phyloP scores from a whole-genome alignment of 306 rosid genomes.

The Crotalaria pallida region DNA sequence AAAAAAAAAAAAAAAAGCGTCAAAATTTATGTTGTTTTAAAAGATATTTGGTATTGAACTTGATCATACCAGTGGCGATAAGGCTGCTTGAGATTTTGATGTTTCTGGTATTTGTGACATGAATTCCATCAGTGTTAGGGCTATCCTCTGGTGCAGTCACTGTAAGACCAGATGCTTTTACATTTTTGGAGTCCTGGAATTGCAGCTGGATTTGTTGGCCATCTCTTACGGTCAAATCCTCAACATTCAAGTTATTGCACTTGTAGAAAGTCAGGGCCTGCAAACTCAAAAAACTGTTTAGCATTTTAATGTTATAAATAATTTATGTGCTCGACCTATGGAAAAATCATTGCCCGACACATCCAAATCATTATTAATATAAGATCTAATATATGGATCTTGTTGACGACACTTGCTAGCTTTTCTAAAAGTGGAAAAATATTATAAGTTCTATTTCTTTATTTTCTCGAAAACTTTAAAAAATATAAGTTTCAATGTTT shows the following conservation, averaged over 20 bases:
- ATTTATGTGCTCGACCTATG: too few species aligned
- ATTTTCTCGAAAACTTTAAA: too few species aligned
- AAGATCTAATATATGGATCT: too few species aligned
- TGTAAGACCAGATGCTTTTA: slow-evolving; percentile 36
- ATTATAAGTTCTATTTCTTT: too few species aligned
- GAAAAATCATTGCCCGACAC: too few species aligned
- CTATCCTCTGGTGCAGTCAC: slow-evolving; percentile 55
- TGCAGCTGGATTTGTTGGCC: slow-evolving; percentile 57
- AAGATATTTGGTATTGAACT: background rate
- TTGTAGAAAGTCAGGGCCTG: slow-evolving; percentile 58
- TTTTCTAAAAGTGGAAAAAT: too few species aligned
- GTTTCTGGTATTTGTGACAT: slow-evolving; percentile 43
- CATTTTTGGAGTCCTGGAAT: slow-evolving; percentile 36
- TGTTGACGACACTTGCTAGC: too few species aligned
- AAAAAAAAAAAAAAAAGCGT: too few species aligned
- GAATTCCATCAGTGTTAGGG: slow-evolving; percentile 85
- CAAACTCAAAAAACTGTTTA: background rate
- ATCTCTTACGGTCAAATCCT: slow-evolving; percentile 36
- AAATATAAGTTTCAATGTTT: too few species aligned
- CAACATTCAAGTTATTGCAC: slow-evolving; percentile 41
- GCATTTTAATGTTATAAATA: background rate
- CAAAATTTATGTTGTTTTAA: too few species aligned
- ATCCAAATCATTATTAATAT: too few species aligned
- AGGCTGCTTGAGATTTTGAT: slow-evolving; percentile 43
- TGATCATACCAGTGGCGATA: slow-evolving; percentile 50